Base-by-base conservation (phyloP, 2,329 filamentous ascomycete genomes). In the Fusarium cyanostomum region DNA sequence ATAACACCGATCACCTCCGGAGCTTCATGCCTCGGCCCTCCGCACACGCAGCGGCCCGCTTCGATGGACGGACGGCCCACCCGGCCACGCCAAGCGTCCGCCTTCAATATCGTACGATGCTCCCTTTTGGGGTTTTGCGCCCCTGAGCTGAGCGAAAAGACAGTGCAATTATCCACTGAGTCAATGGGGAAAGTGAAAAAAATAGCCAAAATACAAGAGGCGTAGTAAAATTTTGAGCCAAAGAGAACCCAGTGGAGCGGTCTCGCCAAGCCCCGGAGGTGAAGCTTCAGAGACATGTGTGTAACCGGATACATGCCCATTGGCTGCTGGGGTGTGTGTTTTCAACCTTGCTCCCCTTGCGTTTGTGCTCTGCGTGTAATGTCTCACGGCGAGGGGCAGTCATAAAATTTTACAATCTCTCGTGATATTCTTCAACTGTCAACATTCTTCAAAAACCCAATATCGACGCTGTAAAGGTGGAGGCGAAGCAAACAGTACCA, bases 21-120 rank as follows among this genome's bases (percentile, higher is more conserved):
- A 45, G 54, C 31, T 57, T 39, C 39, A 60, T 39, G 28, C 49
- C 31, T 39, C 37, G 27, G 28, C 31, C 45, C 52, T 51, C 42
- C 49, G 56, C 63, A 39, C 54, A 52, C 62, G 39, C 54, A 56
- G 48, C 68, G 64, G 68, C 56, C 66, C 68, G 68, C 62, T 70
- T 68, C 56, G 64, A 62, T 71, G 68, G 46, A 56, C 59, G 64
- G 16, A 49, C 62, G 62, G 56, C 49, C 68, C 68, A 70, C 68
- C 52, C 62, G 56, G 55, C 49, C 66, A 59, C 43, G 50, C 66
- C 63, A 70, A 64, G 52, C 39, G 46, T 38, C 52, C 53, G 58
- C 51, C 46, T 33, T 16, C 51, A 41, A 43, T 51, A 71, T 71
- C 68, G 66, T 71, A 71, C 68, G 68, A 71, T 71, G 45, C 33